Percentiles rank a stretch among this genome's conserved stretches.
Evolutionary conservation across 768 basidiomycete genomes (phyloP).

Genomic region (Imleria badia): DNA sequence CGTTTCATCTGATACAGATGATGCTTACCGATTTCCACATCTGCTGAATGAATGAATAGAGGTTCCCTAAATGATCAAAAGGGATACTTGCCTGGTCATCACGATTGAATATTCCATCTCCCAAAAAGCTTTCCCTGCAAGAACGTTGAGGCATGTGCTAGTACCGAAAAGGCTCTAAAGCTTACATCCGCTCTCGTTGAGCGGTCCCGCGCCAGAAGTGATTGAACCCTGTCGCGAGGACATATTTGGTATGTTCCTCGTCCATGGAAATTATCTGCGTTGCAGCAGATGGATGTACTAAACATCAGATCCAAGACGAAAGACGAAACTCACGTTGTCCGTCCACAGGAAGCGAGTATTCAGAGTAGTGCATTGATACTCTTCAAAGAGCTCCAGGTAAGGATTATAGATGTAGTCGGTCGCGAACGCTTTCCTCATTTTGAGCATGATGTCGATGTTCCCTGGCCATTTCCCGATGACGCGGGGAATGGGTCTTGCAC

Average conservation of each 20-base stretch:
- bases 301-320: not conserved
- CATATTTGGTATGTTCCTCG: conserved; percentile 63
- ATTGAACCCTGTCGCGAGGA: conserved; percentile 63
- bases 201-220: conserved; percentile 65
- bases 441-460: conserved; percentile 68
- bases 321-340: conserved; percentile 53
- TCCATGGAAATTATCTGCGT: conserved; percentile 72
- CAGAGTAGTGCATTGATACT: conserved; percentile 68
- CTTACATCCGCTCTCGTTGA: conserved; percentile 68
- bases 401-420: conserved; percentile 62
- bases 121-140: conserved; percentile 52
- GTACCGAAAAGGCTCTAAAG: not conserved
- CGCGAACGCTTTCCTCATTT: conserved; percentile 53
- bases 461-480: conserved; percentile 74
- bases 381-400: conserved; percentile 64
- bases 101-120: conserved; percentile 74
- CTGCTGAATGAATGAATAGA: conserved; percentile 27
- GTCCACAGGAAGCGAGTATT: conserved; percentile 69
- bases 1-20: not conserved
- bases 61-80: not conserved
- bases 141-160: conserved; percentile 11
- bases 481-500: conserved; percentile 52
- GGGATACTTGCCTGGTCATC: conserved; percentile 57
- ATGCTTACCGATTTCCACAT: conserved; percentile 62
- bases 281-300: not conserved